Evolutionary conservation across 2,329 filamentous ascomycete species (phyloP), one percentile per base, ranked within the genome.

Genomic region (Cordyceps militaris): DNA sequence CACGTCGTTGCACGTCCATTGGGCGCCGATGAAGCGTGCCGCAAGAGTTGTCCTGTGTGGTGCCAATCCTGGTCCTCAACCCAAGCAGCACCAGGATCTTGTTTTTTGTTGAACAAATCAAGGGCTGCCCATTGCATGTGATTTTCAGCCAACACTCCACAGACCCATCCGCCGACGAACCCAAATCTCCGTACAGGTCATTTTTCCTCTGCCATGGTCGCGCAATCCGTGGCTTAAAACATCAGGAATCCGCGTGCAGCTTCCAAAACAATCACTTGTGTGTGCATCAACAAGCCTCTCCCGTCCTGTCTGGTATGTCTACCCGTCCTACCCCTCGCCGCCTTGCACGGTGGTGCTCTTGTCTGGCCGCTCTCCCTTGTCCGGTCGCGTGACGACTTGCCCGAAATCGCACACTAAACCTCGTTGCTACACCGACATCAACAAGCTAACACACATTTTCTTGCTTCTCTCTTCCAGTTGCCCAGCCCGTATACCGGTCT

Each of bases 91-190:
- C 43, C 43, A 47, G 28, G n/a, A 19, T 23, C 40, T 2, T 43
- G 9, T 28, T 56, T 54, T 55, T 56, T 56, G 53, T 56, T 56
- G 53, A 56, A 56, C 53, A 56, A 56, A 34, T 56, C 53, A 47
- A 28, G 32, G 42, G 42, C 30, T 5, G 4, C 23, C 10, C 3
- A 38, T 55, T 56, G 53, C 53, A 56, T 56, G 53, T 56, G 53
- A 56, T 56, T 47, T 46, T 56, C 43, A 56, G 54, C 54, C 34
- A 49, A 19, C 54, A 43, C 54, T 50, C 54, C 54, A 56, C 54
- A 49, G 44, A 32, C 54, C 54, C 54, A 49, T 56, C 44, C 11
- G 3, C 19, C 44, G 44, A 49, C 54, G 26, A 56, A 48, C 44
- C 54, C 54, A 50, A 56, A 32, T 32, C 24, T 43, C 28, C n/a